Percentiles rank a stretch among this genome's conserved stretches.
These are phyloP conservation scores for Gracilaria gracilis DNA, from an alignment of 23 red algal species.

Conservation along the genomic window DNA sequence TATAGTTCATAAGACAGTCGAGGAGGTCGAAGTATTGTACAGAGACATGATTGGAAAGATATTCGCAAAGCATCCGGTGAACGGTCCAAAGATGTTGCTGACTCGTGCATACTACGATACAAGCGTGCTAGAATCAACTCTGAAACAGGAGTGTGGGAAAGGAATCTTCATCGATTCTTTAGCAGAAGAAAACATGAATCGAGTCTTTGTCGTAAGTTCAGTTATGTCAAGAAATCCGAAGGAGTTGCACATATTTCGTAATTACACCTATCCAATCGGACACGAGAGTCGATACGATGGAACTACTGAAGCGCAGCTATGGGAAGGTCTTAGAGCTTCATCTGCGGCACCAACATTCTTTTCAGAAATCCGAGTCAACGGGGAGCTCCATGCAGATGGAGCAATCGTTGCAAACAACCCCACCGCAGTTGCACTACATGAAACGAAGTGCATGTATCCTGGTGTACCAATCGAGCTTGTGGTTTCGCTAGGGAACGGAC, in stretches of 20 bases:
- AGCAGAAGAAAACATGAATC: slow-evolving; percentile 84
- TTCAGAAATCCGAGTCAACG: slow-evolving; percentile 87
- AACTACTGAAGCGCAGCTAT: slow-evolving; percentile 83
- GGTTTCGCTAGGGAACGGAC: slow-evolving; percentile 81
- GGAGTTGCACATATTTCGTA: slow-evolving; percentile 91
- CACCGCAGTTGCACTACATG: slow-evolving; percentile 90
- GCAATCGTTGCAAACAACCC: slow-evolving; percentile 98
- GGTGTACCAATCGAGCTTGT: slow-evolving; percentile 93
- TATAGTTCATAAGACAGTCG: slow-evolving; percentile 81
- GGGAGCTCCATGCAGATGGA: slow-evolving; percentile 94
- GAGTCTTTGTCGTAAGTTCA: slow-evolving; percentile 95
- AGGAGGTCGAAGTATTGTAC: slow-evolving; percentile 95
- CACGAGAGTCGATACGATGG: slow-evolving; percentile 91
- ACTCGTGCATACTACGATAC: slow-evolving; percentile 95
- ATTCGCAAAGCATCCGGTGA: slow-evolving; percentile 88
- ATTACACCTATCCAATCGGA: slow-evolving; percentile 90
- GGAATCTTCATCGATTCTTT: slow-evolving; percentile 85
- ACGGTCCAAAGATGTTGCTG: slow-evolving; percentile 91
- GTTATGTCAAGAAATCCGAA: slow-evolving; percentile 88
- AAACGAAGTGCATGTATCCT: slow-evolving; percentile 90
- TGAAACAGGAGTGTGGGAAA: slow-evolving; percentile 86
- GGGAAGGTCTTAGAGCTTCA: slow-evolving; percentile 90
- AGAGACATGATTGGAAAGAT: slow-evolving; percentile 97
- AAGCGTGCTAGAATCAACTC: slow-evolving; percentile 82
- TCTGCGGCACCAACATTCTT: slow-evolving; percentile 97